phyloP scores from a whole-genome alignment of 441 rosid genomes.

The Biscutella laevigata region DNA sequence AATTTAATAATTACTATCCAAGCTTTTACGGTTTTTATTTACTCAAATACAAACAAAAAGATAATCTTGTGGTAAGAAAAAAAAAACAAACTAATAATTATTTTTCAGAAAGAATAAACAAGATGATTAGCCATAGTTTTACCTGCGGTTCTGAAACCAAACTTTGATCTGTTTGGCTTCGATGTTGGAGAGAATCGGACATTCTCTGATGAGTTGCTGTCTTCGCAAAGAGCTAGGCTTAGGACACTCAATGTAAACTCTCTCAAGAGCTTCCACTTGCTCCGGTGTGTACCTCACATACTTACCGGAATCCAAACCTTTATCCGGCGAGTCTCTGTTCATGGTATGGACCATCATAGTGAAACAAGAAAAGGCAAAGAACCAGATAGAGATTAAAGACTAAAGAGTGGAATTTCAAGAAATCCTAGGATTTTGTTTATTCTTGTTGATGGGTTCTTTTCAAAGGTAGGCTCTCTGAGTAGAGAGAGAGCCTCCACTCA shows the following conservation, averaged over 20 bases:
- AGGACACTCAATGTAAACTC: conserved; percentile 95
- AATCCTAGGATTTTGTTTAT: conserved; percentile 10
- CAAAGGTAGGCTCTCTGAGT: conserved; percentile 29
- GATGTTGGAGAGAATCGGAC: conserved; percentile 94
- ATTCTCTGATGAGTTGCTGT: conserved; percentile 90
- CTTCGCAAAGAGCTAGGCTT: conserved; percentile 97
- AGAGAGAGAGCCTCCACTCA: conserved; percentile 33
- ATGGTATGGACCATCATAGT: conserved; percentile 51
- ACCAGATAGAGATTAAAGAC: background rate
- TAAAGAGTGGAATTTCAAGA: background rate
- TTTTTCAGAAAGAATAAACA: background rate
- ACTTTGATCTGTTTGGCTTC: conserved; percentile 98
- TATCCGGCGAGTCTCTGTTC: conserved; percentile 43
- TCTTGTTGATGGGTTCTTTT: conserved; percentile 17
- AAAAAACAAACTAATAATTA: background rate
- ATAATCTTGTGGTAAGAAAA: background rate
- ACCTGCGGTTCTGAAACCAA: conserved; percentile 99
- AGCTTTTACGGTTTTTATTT: background rate
- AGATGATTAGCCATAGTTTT: too few species aligned
- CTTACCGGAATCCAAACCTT: conserved; percentile 88
- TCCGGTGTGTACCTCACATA: conserved; percentile 96
- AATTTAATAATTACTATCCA: background rate
- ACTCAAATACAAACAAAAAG: background rate
- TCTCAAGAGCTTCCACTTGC: conserved; percentile 98
- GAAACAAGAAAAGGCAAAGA: background rate